A percentile compares a stretch with the other conserved stretches of the same genome.
phyloP scores from a whole-genome alignment of 208 protist species.

The Leishmania braziliensis region DNA sequence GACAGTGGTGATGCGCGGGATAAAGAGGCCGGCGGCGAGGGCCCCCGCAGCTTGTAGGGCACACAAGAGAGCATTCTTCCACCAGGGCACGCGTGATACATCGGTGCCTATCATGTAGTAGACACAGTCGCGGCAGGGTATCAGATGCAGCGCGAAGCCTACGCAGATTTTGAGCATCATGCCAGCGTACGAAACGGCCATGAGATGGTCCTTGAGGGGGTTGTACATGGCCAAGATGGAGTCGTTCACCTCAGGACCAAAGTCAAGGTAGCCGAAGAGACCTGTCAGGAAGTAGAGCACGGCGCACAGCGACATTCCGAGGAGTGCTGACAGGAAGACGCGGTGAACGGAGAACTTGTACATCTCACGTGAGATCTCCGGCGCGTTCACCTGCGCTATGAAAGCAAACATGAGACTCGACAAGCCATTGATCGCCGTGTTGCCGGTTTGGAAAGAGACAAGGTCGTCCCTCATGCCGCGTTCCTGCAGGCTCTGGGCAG shows the following conservation, averaged over 20 bases:
- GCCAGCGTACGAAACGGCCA: slow-evolving; percentile 62
- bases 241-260: slow-evolving; percentile 42
- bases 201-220: slow-evolving; percentile 49
- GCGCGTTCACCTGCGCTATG: slow-evolving; percentile 71
- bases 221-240: slow-evolving; percentile 71
- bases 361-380: slow-evolving; percentile 65
- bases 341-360: slow-evolving; percentile 44
- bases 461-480: slow-evolving; percentile 43
- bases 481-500: slow-evolving; percentile 22
- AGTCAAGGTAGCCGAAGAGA: slow-evolving; percentile 87
- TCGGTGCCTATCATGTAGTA: slow-evolving; percentile 54
- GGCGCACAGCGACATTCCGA: slow-evolving; percentile 51
- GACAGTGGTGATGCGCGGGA: slow-evolving; percentile 65
- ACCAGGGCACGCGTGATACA: slow-evolving; percentile 41
- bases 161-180: slow-evolving; percentile 79
- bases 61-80: slow-evolving; percentile 50
- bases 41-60: slow-evolving; percentile 30
- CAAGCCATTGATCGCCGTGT: slow-evolving; percentile 58
- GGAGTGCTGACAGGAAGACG: slow-evolving; percentile 46
- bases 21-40: slow-evolving; percentile 69
- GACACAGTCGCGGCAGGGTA: slow-evolving; percentile 57
- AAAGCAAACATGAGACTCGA: slow-evolving; percentile 26
- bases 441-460: slow-evolving; percentile 51
- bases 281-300: slow-evolving; percentile 73
- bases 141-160: slow-evolving; percentile 58